Conservation (phyloP, 75 land plant species). For the Chamaecyparis obtusa region DNA sequence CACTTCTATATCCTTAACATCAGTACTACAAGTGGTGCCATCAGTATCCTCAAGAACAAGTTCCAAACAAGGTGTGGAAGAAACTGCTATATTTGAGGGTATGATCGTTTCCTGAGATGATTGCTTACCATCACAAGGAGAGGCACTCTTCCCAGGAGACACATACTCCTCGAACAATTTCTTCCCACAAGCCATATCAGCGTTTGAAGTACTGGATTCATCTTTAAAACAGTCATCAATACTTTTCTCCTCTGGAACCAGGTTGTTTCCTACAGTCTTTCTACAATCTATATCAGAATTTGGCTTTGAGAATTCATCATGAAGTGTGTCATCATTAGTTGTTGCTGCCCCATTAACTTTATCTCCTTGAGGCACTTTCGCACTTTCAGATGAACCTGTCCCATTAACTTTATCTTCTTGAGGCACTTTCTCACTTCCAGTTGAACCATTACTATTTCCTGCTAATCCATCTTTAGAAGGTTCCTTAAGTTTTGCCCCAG, state of each 20-base stretch:
- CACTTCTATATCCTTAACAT: not conserved
- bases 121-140: not conserved
- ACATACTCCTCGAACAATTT: not conserved
- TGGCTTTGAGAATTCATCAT: conserved; percentile 3
- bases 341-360: not conserved
- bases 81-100: conserved; percentile 2
- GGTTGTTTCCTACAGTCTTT: not conserved
- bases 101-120: not conserved
- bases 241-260: not conserved
- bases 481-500: not conserved
- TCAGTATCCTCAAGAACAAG: not conserved
- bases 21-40: not conserved
- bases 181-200: not conserved
- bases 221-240: not conserved
- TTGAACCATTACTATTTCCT: not conserved
- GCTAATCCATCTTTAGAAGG: conserved; percentile 9
- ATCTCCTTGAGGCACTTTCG: conserved; percentile 1
- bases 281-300: conserved; percentile 7
- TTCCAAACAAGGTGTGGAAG: conserved; percentile 1
- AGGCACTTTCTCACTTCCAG: not conserved
- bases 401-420: conserved; percentile 3
- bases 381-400: not conserved
- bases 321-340: not conserved
- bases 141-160: not conserved
- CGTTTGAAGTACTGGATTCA: not conserved